phyloP scores from a whole-genome alignment of 164 flowering plant species.

The Kingdonia uniflora region DNA sequence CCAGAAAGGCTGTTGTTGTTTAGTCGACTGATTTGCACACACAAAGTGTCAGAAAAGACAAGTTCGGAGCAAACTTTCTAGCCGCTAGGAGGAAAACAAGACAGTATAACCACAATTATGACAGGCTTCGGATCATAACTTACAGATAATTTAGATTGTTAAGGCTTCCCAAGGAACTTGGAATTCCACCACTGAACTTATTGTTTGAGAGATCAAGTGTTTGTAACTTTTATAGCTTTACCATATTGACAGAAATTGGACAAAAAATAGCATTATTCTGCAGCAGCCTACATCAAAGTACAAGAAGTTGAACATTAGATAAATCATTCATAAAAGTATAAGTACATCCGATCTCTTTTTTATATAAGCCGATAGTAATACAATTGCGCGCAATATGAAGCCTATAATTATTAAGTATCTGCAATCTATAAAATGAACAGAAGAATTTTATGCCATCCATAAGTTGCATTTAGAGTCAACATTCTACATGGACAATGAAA shows the following conservation, averaged over 20 bases:
- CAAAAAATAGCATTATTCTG: slow-evolving; percentile 88
- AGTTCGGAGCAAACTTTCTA: neutral
- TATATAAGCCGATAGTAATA: neutral
- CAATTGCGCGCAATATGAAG: neutral
- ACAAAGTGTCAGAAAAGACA: slow-evolving; percentile 6
- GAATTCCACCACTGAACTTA: slow-evolving; percentile 56
- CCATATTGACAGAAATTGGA: slow-evolving; percentile 63
- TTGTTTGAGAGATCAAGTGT: slow-evolving; percentile 90
- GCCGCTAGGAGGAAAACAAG: no score
- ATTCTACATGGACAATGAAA: no score
- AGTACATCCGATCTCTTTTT: neutral
- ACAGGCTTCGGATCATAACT: slow-evolving; percentile 18
- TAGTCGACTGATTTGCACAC: slow-evolving; percentile 54
- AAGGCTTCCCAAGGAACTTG: slow-evolving; percentile 65
- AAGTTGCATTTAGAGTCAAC: no score
- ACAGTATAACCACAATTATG: no score
- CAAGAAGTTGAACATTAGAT: neutral
- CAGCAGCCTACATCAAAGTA: slow-evolving; percentile 44
- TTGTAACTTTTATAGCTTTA: slow-evolving; percentile 71
- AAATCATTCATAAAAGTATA: neutral
- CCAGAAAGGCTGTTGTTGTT: slow-evolving; percentile 92
- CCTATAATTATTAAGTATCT: neutral
- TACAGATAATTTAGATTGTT: slow-evolving; percentile 77
- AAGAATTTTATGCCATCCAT: no score
- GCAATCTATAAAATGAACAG: no score